Conservation (phyloP, 139 green algal species). For the Picochlorum sp. region DNA sequence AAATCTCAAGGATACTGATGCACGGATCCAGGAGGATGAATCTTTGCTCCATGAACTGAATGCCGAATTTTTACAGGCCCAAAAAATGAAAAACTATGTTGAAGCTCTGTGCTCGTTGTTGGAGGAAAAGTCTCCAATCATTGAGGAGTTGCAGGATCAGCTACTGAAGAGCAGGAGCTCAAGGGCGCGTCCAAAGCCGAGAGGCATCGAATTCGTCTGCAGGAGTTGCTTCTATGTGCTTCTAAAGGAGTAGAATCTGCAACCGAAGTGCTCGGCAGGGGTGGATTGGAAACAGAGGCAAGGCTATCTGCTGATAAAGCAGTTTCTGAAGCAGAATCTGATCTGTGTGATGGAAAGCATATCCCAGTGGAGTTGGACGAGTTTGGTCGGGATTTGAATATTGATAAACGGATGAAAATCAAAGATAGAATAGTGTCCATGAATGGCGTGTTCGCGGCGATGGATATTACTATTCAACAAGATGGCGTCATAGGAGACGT, state of each 20-base stretch:
- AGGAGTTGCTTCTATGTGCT: constrained; percentile 41
- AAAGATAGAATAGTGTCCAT: constrained; percentile 5
- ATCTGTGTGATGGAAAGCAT: constrained; percentile 5
- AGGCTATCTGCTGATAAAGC: constrained; percentile 33
- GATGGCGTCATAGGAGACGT: constrained; percentile 4
- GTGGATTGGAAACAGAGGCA: constrained; percentile 22
- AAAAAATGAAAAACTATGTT: constrained; percentile 67
- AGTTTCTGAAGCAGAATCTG: constrained; percentile 1
- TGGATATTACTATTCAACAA: constrained; percentile 5
- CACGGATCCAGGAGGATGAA: constrained; percentile 24
- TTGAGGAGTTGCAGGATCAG: constrained; percentile 81
- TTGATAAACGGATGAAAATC: constrained; percentile 38
- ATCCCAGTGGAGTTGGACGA: constrained; percentile 66
- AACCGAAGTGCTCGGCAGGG: constrained; percentile 40
- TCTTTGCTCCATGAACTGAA: constrained; percentile 25
- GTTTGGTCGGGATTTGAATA: constrained; percentile 74
- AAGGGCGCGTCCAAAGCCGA: constrained; percentile 18
- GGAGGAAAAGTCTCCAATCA: constrained; percentile 66
- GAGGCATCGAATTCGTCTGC: constrained; percentile 15
- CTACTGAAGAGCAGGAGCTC: constrained; percentile 38
- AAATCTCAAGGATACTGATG: constrained; percentile 25
- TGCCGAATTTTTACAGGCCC: constrained; percentile 28
- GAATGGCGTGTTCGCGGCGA: constrained; percentile 2
- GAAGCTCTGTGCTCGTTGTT: constrained; percentile 79
- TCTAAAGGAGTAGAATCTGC: constrained; percentile 57